phyloP scores from a whole-genome alignment of 768 basidiomycete genomes.

The Boletus fagicola region DNA sequence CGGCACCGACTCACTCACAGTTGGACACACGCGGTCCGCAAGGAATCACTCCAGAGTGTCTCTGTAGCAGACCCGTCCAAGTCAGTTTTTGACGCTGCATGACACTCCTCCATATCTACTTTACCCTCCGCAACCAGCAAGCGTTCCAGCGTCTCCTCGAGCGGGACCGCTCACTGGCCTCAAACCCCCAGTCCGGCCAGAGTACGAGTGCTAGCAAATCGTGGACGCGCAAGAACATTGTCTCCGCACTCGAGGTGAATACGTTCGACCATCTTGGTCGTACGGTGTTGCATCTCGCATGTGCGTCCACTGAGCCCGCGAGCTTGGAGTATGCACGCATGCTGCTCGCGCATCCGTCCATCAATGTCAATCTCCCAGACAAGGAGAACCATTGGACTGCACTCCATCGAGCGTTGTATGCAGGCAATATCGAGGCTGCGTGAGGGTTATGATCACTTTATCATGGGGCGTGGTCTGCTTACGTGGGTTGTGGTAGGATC shows the following conservation, averaged over 20 bases:
- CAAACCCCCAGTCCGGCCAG: conserved; percentile 19
- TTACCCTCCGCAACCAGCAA: conserved; percentile 66
- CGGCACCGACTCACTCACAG: conserved; percentile 13
- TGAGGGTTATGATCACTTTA: conserved; percentile 35
- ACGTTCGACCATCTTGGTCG: conserved; percentile 68
- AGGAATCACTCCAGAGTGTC: conserved; percentile 25
- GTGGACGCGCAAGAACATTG: conserved; percentile 50
- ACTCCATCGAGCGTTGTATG: conserved; percentile 82
- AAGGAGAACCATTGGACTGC: conserved; percentile 89
- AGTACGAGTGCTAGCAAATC: conserved; percentile 56
- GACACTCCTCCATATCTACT: conserved; percentile 80
- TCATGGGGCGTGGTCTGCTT: conserved; percentile 1
- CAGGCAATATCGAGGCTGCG: conserved; percentile 71
- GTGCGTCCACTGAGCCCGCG: conserved; percentile 55
- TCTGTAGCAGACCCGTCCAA: conserved; percentile 23
- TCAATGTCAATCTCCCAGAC: conserved; percentile 81
- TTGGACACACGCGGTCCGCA: conserved; percentile 24
- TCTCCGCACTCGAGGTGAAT: conserved; percentile 56
- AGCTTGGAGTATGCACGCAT: conserved; percentile 75
- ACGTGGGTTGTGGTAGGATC: conserved; percentile 45
- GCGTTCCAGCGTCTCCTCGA: conserved; percentile 77
- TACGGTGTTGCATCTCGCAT: conserved; percentile 82
- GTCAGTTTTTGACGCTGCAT: conserved; percentile 42
- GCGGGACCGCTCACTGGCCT: conserved; percentile 39
- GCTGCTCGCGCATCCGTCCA: conserved; percentile 68